Conservation (phyloP, 108 stramenopile species). For the Stephanodiscus minutulus region DNA sequence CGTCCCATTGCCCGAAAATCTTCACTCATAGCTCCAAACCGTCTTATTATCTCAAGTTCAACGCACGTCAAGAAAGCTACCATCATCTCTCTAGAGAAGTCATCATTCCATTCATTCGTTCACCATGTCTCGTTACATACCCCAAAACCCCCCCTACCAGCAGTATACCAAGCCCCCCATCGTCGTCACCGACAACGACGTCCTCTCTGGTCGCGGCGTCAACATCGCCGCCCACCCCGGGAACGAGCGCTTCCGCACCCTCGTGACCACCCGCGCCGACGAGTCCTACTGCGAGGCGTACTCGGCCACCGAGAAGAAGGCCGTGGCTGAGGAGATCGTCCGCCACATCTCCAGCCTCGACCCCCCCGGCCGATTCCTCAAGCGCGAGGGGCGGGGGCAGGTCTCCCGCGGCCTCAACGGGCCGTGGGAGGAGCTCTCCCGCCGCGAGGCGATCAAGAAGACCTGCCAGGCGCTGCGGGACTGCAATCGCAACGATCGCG, state of each 20-base stretch:
- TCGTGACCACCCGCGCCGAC: slow-evolving; percentile 66
- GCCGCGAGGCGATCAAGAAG: slow-evolving; percentile 68
- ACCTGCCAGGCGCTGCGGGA: slow-evolving; percentile 78
- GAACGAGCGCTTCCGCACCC: slow-evolving; percentile 76
- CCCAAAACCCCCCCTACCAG: slow-evolving; percentile 1
- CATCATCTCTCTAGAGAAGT: not conserved
- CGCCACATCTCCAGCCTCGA: slow-evolving; percentile 64
- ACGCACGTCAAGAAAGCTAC: not conserved
- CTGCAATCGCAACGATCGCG: slow-evolving; percentile 77
- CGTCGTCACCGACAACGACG: slow-evolving; percentile 71
- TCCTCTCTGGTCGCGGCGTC: slow-evolving; percentile 76
- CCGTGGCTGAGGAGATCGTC: slow-evolving; percentile 76
- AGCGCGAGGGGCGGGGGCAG: slow-evolving; percentile 57
- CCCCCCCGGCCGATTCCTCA: slow-evolving; percentile 83
- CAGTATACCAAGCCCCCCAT: slow-evolving; percentile 44
- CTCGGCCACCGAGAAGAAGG: slow-evolving; percentile 70
- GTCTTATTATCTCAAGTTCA: not conserved
- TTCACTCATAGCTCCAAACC: not conserved
- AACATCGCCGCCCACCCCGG: slow-evolving; percentile 81
- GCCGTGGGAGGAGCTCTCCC: slow-evolving; percentile 72
- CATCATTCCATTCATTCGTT: not conserved
- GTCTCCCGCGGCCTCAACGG: slow-evolving; percentile 65
- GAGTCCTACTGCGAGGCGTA: slow-evolving; percentile 63
- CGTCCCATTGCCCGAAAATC: not conserved
- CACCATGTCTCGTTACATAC: not conserved